Conservation (phyloP, 163 green algal genomes). For the Volvox carteri region DNA sequence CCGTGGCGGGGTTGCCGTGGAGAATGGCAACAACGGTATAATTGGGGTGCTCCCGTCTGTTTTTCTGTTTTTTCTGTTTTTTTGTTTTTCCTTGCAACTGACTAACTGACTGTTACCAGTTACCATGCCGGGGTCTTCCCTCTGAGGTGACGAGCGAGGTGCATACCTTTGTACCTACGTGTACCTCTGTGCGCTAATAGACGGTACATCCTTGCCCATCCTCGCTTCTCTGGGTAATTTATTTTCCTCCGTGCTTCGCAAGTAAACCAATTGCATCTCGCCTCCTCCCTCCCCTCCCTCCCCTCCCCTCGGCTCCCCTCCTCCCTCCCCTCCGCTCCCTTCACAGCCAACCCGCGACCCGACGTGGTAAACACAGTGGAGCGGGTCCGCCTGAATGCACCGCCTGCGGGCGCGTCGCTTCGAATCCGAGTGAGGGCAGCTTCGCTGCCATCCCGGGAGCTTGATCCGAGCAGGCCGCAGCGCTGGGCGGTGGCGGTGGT, state of each 20-base stretch:
- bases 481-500: slow-evolving; percentile 42
- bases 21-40: too few relatives aligned
- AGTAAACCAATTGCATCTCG: neutral
- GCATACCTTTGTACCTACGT: neutral
- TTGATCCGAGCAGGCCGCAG: slow-evolving; percentile 28
- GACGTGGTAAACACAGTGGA: slow-evolving; percentile 37
- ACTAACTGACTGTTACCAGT: too few relatives aligned
- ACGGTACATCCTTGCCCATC: neutral
- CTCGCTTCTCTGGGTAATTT: neutral
- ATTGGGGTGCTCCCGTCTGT: too few relatives aligned
- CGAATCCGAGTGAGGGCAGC: neutral
- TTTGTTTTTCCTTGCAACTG: too few relatives aligned
- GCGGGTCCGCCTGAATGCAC: neutral
- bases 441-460: neutral
- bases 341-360: neutral
- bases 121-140: neutral
- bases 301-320: neutral
- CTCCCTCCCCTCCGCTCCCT: too few relatives aligned
- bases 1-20: too few relatives aligned
- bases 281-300: neutral
- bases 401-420: neutral
- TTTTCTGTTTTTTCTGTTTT: too few relatives aligned
- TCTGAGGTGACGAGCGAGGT: neutral
- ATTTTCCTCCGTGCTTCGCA: neutral
- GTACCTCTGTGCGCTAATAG: neutral